Base-by-base conservation (phyloP, 2,329 filamentous ascomycete species). In the Shiraia sp. region DNA sequence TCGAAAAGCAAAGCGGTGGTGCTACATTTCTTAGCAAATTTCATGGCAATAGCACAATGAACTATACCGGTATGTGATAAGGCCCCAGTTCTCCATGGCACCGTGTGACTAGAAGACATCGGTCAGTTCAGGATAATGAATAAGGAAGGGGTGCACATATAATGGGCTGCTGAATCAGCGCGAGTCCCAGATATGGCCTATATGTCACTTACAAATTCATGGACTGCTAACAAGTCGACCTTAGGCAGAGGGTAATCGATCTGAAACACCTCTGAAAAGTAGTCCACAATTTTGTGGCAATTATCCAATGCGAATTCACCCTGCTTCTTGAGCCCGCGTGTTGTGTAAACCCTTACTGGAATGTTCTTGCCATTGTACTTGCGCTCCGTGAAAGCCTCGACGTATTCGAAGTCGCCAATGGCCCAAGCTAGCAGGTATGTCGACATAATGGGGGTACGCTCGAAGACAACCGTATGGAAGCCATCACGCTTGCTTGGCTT, bases 41-140 rank as follows among this genome's bases (percentile, higher is more conserved):
- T 27, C n/a, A 13, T 22, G 9, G 23, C 9, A 49, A 51, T 46
- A 14, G 4, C 19, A 22, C 19, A 22, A 22, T 22, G 19, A 22
- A 22, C 19, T 22, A 5, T 22, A 70, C 68, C 90, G 82, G 74
- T 97, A 99, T 23, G 93, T 97, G 44, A 99, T 90, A 39, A 99
- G 78, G 67, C 92, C 92, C 92, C 92, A 97, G 71, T 97, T 97
- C 79, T 97, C 91, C 91, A 97, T 96, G 50, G 91, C 92, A 54
- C 92, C 92, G 45, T 80, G 77, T 61, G 77, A 79, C 78, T 80
- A 73, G 52, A 56, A 66, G 53, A 37, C 59, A 57, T 48, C 36
- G 61, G 67, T 79, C 61, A 79, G 75, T 55, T 29, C 45, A 25
- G 22, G 69, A 47, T 30, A 36, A 37, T 32, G 13, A 37, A 32